Conservation (phyloP, 2,329 filamentous ascomycete genomes). For the Botrytis aclada region DNA sequence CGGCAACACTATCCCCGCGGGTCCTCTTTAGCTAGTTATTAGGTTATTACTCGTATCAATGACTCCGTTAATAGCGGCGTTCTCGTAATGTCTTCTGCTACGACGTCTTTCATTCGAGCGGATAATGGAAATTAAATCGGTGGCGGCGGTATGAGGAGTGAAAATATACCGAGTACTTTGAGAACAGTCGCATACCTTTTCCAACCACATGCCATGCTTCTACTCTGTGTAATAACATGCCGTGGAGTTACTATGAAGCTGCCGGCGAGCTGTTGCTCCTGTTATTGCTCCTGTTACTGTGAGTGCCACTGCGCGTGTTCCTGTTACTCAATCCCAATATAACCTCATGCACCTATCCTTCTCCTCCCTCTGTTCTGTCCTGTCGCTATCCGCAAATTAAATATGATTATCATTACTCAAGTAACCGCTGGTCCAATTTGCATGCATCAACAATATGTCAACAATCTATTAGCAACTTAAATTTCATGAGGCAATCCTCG, state of each 20-base stretch:
- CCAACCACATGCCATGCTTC: neutral
- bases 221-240: neutral
- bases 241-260: neutral
- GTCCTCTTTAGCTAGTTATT: neutral
- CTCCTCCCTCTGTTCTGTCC: neutral
- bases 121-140: neutral
- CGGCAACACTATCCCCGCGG: neutral
- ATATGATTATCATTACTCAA: neutral
- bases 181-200: neutral
- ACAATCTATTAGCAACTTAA: neutral
- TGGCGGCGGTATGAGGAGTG: neutral
- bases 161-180: neutral
- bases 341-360: neutral
- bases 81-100: neutral
- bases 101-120: constrained; percentile 2
- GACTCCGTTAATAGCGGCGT: neutral
- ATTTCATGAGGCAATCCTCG: neutral
- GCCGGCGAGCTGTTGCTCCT: neutral
- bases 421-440: neutral
- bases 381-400: neutral
- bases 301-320: neutral
- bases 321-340: neutral
- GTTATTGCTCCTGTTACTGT: neutral
- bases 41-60: neutral
- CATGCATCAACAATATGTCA: neutral